A percentile compares a stretch with the other conserved stretches of the same genome.
Evolutionary conservation across 306 rosid species (phyloP).

Genomic region (Urtica urens): DNA sequence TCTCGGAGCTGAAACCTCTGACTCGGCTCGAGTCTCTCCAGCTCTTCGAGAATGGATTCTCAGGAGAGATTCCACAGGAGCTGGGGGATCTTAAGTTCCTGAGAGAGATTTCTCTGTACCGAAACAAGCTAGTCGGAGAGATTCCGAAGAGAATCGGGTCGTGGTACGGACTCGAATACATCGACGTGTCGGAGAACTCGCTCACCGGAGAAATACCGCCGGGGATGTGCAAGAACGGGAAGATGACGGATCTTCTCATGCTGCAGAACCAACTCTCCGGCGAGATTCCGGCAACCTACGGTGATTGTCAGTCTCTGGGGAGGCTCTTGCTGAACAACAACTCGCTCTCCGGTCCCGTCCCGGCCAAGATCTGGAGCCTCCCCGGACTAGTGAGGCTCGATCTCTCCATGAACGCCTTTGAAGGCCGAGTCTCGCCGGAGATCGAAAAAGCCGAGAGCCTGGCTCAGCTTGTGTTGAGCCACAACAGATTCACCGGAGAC

Average conservation of each 20-base stretch:
- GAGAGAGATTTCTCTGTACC: constrained; percentile 37
- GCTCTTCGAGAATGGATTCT: constrained; percentile 40
- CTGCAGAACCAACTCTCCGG: constrained; percentile 66
- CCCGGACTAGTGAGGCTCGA: constrained; percentile 40
- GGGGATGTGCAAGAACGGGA: constrained; percentile 56
- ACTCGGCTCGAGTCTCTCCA: constrained; percentile 43
- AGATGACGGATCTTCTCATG: constrained; percentile 23
- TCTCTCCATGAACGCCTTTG: constrained; percentile 53
- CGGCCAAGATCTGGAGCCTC: constrained; percentile 67
- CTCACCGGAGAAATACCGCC: constrained; percentile 67
- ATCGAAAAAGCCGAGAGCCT: constrained; percentile 56
- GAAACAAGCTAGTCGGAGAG: constrained; percentile 46
- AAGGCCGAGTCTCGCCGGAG: constrained; percentile 54
- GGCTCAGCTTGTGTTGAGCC: constrained; percentile 35
- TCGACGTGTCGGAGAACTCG: constrained; percentile 72
- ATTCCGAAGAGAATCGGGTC: constrained; percentile 77
- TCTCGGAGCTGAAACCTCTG: constrained; percentile 48
- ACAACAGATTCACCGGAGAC: constrained; percentile 59
- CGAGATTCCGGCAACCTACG: constrained; percentile 57
- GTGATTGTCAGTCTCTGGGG: constrained; percentile 35
- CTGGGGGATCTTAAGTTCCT: constrained; percentile 49
- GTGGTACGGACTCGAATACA: constrained; percentile 28
- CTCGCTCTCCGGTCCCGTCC: constrained; percentile 69
- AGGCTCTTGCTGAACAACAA: constrained; percentile 50
- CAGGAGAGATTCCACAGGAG: constrained; percentile 57